Evolutionary conservation across 139 green algal species (phyloP).

Genomic region (Coccomyxa sp.): DNA sequence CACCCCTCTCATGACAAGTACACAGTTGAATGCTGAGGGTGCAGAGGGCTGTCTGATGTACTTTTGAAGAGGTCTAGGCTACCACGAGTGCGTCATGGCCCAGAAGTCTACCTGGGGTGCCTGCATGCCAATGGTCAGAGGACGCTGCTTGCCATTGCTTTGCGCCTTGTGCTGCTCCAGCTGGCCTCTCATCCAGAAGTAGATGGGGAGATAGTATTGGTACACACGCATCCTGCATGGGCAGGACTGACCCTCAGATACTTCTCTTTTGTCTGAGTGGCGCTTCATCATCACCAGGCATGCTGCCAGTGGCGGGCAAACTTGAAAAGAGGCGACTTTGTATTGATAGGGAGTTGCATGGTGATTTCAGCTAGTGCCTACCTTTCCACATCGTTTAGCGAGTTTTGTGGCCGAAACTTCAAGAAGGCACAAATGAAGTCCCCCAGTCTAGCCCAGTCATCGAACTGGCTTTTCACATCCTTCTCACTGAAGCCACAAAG

Average conservation of each 20-base stretch:
- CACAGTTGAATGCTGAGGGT: not conserved
- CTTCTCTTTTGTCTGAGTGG: not conserved
- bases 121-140: conserved; percentile 84
- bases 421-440: conserved; percentile 33
- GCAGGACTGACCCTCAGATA: not conserved
- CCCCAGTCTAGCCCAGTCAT: conserved; percentile 44
- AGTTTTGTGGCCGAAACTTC: conserved; percentile 28
- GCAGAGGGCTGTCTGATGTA: not conserved
- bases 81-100: not conserved
- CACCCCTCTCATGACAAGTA: not conserved
- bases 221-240: conserved; percentile 68
- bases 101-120: conserved; percentile 67
- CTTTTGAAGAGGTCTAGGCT: not conserved
- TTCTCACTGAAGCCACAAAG: conserved; percentile 31
- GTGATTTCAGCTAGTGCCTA: not conserved
- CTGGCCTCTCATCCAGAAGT: conserved; percentile 75
- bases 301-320: not conserved
- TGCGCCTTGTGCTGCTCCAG: conserved; percentile 49
- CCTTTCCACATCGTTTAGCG: conserved; percentile 6
- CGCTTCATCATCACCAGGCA: not conserved
- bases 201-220: conserved; percentile 93
- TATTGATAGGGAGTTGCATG: not conserved
- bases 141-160: conserved; percentile 7
- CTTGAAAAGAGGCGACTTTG: not conserved
- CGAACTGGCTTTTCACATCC: conserved; percentile 29